phyloP scores from a whole-genome alignment of 2,329 filamentous ascomycete genomes.

The Paracorniculantispora psalliotae region DNA sequence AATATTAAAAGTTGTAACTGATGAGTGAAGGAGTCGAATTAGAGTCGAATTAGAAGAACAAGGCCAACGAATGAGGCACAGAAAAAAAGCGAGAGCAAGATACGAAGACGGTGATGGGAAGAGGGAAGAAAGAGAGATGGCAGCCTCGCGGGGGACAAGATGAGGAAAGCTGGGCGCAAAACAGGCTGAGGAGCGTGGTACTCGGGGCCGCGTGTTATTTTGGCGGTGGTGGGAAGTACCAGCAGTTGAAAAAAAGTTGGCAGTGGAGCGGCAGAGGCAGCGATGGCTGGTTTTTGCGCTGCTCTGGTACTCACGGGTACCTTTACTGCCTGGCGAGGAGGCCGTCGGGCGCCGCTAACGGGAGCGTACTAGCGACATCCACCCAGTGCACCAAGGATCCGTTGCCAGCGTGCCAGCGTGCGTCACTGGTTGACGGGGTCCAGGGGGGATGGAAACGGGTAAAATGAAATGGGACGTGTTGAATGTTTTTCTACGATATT shows the following conservation, averaged over 20 bases:
- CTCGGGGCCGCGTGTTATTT: background rate
- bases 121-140: background rate
- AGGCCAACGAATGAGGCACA: background rate
- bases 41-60: background rate
- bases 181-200: background rate
- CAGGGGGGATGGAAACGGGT: no score
- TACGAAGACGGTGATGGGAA: constrained; percentile 4
- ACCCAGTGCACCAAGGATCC: background rate
- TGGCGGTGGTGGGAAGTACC: no score
- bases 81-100: background rate
- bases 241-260: no score
- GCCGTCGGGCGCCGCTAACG: background rate
- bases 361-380: background rate
- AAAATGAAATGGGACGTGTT: no score
- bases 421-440: background rate
- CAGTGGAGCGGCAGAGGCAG: no score
- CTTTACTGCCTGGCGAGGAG: background rate
- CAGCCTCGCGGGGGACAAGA: background rate
- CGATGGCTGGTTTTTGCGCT: no score
- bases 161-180: background rate
- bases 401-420: background rate
- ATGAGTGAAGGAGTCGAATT: background rate
- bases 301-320: no score
- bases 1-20: background rate
- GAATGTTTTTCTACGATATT: no score